Percentiles rank a stretch among this genome's conserved stretches.
phyloP scores from a whole-genome alignment of 345 rosid genomes.

The Salix koriyanagi region DNA sequence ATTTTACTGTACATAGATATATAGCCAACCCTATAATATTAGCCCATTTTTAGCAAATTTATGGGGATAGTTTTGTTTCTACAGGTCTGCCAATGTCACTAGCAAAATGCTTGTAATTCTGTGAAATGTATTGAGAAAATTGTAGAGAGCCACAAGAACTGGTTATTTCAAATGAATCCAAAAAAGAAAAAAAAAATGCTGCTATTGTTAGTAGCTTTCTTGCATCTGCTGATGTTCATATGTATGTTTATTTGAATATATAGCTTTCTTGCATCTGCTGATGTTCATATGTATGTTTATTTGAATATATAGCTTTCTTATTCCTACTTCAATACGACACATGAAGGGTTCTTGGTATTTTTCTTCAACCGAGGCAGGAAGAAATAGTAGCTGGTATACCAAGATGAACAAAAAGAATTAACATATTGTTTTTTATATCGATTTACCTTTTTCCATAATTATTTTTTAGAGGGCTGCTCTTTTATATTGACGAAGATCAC shows the following conservation, averaged over 20 bases:
- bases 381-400: no score
- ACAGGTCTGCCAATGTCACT: constrained; percentile 17
- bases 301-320: neutral
- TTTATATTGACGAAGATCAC: neutral
- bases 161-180: constrained; percentile 20
- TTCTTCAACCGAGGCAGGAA: no score
- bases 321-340: no score
- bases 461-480: no score
- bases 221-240: neutral
- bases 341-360: no score
- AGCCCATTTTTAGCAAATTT: constrained; percentile 58
- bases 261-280: neutral
- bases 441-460: no score
- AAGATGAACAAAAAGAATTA: no score
- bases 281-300: neutral
- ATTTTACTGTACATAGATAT: constrained; percentile 32
- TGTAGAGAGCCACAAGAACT: constrained; percentile 31
- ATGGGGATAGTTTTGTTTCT: constrained; percentile 37
- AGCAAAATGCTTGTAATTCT: constrained; percentile 17
- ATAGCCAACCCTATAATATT: constrained; percentile 39
- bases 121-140: constrained; percentile 29
- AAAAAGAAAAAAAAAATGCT: neutral
- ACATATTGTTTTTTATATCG: no score
- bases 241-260: neutral
- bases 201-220: neutral